These are phyloP conservation scores for Coniochaeta sp. DNA, from an alignment of 2,329 filamentous ascomycete genomes.

Conservation along the genomic window DNA sequence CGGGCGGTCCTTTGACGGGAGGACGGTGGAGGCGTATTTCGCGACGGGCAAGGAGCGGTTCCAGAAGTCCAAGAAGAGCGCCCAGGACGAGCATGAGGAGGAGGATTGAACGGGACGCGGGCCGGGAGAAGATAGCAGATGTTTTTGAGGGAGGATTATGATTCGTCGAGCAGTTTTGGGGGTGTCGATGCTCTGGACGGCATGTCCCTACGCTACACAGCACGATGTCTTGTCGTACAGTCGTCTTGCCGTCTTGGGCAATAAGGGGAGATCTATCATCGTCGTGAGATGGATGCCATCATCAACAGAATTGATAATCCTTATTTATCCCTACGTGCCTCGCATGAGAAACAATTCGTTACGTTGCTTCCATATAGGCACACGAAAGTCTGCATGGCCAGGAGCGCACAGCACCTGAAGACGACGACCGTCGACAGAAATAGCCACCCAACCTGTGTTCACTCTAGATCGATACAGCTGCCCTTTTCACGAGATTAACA, in stretches of 20 bases:
- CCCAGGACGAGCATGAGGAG: constrained; percentile 40
- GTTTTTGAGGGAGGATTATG: neutral
- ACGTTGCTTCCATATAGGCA: too few relatives aligned
- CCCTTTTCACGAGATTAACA: neutral
- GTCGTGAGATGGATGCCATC: too few relatives aligned
- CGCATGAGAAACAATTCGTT: too few relatives aligned
- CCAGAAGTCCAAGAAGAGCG: constrained; percentile 55
- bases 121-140: neutral
- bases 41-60: constrained; percentile 67
- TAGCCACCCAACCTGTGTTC: too few relatives aligned
- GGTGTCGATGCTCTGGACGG: neutral
- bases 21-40: constrained; percentile 63
- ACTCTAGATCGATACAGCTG: too few relatives aligned
- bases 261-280: too few relatives aligned
- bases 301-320: too few relatives aligned
- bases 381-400: too few relatives aligned
- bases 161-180: neutral
- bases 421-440: too few relatives aligned
- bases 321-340: too few relatives aligned
- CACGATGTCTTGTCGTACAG: neutral
- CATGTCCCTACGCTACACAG: neutral
- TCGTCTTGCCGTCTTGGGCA: neutral
- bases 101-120: constrained; percentile 13
- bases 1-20: constrained; percentile 71
- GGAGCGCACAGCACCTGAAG: too few relatives aligned